phyloP scores from a whole-genome alignment of 768 basidiomycete genomes.

The Russula virescens region DNA sequence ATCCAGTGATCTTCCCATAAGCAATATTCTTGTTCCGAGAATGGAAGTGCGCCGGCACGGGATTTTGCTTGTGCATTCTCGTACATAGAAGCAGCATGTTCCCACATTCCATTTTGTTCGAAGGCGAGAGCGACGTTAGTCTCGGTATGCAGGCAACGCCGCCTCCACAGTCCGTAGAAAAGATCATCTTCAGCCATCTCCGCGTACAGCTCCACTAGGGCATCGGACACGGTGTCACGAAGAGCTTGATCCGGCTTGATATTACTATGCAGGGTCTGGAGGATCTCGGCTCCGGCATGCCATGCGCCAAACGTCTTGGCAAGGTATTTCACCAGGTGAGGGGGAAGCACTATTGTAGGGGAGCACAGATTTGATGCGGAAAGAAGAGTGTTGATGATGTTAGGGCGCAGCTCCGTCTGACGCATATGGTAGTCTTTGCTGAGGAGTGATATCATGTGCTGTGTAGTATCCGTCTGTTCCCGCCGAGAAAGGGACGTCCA shows the following conservation, averaged over 20 bases:
- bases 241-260: slow-evolving; percentile 76
- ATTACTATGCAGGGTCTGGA: slow-evolving; percentile 69
- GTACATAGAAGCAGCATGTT: slow-evolving; percentile 81
- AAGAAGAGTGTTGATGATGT: slow-evolving; percentile 88
- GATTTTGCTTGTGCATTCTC: slow-evolving; percentile 87
- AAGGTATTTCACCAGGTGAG: slow-evolving; percentile 92
- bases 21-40: slow-evolving; percentile 92
- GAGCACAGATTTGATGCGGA: slow-evolving; percentile 78
- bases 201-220: slow-evolving; percentile 91
- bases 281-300: slow-evolving; percentile 84
- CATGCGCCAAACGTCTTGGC: slow-evolving; percentile 96
- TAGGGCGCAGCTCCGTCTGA: slow-evolving; percentile 84
- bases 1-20: slow-evolving; percentile 99
- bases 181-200: slow-evolving; percentile 95
- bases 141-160: slow-evolving; percentile 81
- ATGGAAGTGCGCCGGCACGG: slow-evolving; percentile 73
- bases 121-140: slow-evolving; percentile 84
- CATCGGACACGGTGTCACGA: slow-evolving; percentile 81
- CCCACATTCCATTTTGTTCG: slow-evolving; percentile 98
- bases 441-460: slow-evolving; percentile 83
- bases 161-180: slow-evolving; percentile 94
- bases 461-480: slow-evolving; percentile 84
- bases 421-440: slow-evolving; percentile 91
- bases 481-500: slow-evolving; percentile 83
- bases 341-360: slow-evolving; percentile 84